phyloP scores from a whole-genome alignment of 2,329 filamentous ascomycete genomes.

The Pseudogymnoascus sp. region DNA sequence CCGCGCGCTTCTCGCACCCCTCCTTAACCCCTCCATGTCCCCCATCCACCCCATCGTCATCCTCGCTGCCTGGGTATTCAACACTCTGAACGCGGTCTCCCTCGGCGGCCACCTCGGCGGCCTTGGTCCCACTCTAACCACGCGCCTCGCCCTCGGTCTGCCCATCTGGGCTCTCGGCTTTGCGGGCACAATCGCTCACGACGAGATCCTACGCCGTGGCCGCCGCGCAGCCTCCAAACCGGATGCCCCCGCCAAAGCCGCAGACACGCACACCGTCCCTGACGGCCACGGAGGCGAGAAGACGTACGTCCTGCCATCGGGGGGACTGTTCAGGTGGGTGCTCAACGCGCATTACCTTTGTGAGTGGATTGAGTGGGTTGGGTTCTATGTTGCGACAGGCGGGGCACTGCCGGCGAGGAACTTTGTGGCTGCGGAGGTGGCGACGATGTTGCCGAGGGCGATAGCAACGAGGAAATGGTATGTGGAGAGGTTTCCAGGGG shows the following conservation, averaged over 20 bases:
- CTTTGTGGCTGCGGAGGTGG: conserved; percentile 80
- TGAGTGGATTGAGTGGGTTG: conserved; percentile 94
- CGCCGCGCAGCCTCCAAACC: conserved; percentile 58
- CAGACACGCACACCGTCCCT: conserved; percentile 29
- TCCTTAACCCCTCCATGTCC: conserved; percentile 86
- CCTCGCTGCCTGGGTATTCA: conserved; percentile 60
- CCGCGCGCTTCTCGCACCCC: conserved; percentile 74
- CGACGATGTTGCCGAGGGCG: conserved; percentile 85
- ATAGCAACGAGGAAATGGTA: conserved; percentile 82
- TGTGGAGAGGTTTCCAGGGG: conserved; percentile 73
- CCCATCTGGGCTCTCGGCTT: conserved; percentile 71
- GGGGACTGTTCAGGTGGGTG: conserved; percentile 73
- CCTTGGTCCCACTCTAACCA: conserved; percentile 56
- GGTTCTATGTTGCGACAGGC: conserved; percentile 72
- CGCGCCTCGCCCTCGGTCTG: conserved; percentile 53
- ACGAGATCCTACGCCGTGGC: conserved; percentile 83
- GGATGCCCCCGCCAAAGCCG: conserved; percentile 36
- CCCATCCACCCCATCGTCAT: conserved; percentile 71
- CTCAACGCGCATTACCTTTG: conserved; percentile 91
- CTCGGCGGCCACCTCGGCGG: conserved; percentile 77
- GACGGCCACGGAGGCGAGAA: conserved; percentile 55
- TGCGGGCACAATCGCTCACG: conserved; percentile 76
- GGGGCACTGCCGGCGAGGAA: conserved; percentile 63
- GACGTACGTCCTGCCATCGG: conserved; percentile 79
- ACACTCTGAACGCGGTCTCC: conserved; percentile 70